Percentiles rank a stretch among this genome's conserved stretches.
phyloP scores from a whole-genome alignment of 192 early-diverging fungal genomes.

The Rhizophagus clarus region DNA sequence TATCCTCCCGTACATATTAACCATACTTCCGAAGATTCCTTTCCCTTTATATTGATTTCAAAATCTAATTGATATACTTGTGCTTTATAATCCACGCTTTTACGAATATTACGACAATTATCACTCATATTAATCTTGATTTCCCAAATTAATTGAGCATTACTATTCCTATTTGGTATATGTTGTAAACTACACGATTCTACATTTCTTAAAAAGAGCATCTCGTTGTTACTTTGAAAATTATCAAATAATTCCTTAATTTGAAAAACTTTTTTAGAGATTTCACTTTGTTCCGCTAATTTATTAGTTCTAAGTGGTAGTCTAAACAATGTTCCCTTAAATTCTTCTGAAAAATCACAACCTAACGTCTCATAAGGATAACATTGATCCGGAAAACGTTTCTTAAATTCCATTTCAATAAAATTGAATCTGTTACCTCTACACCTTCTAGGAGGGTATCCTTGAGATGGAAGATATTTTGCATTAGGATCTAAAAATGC shows the following conservation, averaged over 20 bases:
- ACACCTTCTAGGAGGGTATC: background rate
- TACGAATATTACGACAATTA: background rate
- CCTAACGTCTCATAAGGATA: conserved; percentile 5
- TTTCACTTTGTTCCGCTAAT: background rate
- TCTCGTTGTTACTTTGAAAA: background rate
- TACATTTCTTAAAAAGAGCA: conserved; percentile 18
- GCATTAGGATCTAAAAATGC: conserved; percentile 34
- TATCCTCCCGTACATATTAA: background rate
- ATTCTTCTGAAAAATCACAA: conserved; percentile 25
- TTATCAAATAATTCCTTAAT: background rate
- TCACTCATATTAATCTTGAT: background rate
- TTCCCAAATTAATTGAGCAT: background rate
- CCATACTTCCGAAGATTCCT: background rate
- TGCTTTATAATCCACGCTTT: background rate
- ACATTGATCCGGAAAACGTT: conserved; percentile 15
- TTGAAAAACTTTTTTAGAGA: background rate
- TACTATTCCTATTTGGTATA: background rate
- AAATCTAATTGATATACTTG: background rate
- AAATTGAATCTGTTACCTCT: background rate
- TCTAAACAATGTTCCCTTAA: conserved; percentile 32
- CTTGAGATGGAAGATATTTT: conserved; percentile 8
- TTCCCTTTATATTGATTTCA: background rate
- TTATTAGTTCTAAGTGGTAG: conserved; percentile 18
- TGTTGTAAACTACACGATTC: background rate
- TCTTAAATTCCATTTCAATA: conserved; percentile 18